Percentiles rank a stretch among this genome's conserved stretches.
Evolutionary conservation across 2,329 filamentous ascomycete species (phyloP).

Genomic region (Cordyceps fumosorosea): DNA sequence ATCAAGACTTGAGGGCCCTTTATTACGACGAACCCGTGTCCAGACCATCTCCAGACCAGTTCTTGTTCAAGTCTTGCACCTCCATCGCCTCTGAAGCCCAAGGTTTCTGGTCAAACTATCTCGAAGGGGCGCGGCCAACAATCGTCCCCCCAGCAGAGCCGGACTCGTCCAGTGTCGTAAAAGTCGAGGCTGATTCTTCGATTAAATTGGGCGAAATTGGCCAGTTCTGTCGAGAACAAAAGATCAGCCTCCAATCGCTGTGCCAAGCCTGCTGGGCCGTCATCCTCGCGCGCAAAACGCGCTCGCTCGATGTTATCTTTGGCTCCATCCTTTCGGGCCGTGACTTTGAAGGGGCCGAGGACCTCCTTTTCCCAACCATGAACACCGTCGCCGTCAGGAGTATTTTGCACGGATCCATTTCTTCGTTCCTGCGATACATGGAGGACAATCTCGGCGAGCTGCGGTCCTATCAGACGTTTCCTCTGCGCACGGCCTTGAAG

Average conservation of each 20-base stretch:
- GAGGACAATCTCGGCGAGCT: slow-evolving; percentile 63
- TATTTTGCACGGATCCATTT: slow-evolving; percentile 61
- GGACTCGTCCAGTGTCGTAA: neutral
- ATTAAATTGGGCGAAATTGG: slow-evolving; percentile 22
- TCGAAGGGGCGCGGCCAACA: slow-evolving; percentile 45
- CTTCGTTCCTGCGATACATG: slow-evolving; percentile 62
- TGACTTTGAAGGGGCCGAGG: slow-evolving; percentile 62
- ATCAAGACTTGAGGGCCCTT: slow-evolving; percentile 60
- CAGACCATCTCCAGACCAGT: slow-evolving; percentile 43
- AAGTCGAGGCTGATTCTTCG: slow-evolving; percentile 16
- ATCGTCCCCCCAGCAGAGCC: slow-evolving; percentile 19
- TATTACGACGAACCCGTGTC: slow-evolving; percentile 43
- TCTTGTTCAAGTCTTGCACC: slow-evolving; percentile 34
- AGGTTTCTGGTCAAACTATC: slow-evolving; percentile 65
- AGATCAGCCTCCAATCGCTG: slow-evolving; percentile 69
- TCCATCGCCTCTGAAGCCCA: slow-evolving; percentile 18
- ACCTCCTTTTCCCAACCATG: slow-evolving; percentile 81
- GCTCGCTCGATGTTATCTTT: slow-evolving; percentile 69
- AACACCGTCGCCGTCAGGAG: slow-evolving; percentile 75
- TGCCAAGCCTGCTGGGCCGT: slow-evolving; percentile 72
- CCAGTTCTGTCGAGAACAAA: slow-evolving; percentile 57
- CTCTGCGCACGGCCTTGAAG: slow-evolving; percentile 62
- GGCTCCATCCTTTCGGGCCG: slow-evolving; percentile 79
- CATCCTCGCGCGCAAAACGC: slow-evolving; percentile 55
- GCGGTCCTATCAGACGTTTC: slow-evolving; percentile 68